phyloP scores from a whole-genome alignment of 2,329 filamentous ascomycete species.

The Anthostomella pinea region DNA sequence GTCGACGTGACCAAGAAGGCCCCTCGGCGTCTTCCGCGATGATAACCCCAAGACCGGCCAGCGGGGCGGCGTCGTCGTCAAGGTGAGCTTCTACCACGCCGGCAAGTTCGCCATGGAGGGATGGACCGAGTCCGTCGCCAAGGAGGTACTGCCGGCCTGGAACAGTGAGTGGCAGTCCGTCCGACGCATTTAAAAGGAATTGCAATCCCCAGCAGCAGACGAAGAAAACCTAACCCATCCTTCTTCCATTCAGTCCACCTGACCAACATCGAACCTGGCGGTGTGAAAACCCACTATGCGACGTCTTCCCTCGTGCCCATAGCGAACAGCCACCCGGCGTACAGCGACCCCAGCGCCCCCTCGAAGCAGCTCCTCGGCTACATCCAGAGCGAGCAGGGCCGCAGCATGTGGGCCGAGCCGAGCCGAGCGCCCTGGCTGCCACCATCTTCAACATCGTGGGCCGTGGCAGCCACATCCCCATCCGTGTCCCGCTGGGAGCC shows the following conservation, averaged over 20 bases:
- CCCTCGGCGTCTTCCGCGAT: no score
- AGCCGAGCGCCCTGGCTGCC: conserved; percentile 33
- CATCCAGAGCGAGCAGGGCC: conserved; percentile 23
- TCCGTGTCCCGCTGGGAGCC: conserved; percentile 40
- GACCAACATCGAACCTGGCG: conserved; percentile 41
- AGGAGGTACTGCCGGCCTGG: no score
- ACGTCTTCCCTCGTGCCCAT: conserved; percentile 27
- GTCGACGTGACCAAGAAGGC: no score
- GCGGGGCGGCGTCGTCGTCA: no score
- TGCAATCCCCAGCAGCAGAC: no score
- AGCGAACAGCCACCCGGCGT: conserved; percentile 38
- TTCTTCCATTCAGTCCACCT: conserved; percentile 38
- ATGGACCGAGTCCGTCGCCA: no score
- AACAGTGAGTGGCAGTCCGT: no score
- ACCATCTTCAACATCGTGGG: conserved; percentile 36
- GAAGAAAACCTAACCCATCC: conserved; percentile 1
- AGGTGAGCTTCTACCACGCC: no score
- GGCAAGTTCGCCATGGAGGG: no score
- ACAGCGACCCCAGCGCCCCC: conserved; percentile 30
- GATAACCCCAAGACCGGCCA: no score
- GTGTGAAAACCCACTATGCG: conserved; percentile 36
- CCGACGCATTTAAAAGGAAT: no score
- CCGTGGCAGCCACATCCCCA: conserved; percentile 34
- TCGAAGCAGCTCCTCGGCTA: conserved; percentile 29
- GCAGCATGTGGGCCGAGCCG: conserved; percentile 32